Evolutionary conservation across 2,329 filamentous ascomycete species (phyloP), one percentile per base, ranked within the genome.

Genomic region (Waltergamsia citrina): DNA sequence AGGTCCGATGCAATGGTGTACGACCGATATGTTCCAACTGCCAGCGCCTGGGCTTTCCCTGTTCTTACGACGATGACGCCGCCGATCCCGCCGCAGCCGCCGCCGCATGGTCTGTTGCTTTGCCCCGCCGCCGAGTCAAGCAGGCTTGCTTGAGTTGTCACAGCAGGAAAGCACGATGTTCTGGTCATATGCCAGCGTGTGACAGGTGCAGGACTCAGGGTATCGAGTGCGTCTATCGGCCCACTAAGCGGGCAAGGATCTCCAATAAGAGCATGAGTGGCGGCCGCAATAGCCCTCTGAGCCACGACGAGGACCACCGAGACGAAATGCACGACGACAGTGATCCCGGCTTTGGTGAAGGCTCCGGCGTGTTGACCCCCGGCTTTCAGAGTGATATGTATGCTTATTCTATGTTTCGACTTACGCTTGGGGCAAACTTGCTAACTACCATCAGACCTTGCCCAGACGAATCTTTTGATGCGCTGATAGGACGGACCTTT

Each of bases 71-170:
- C 38, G 68, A 71, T 34, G 39, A 41, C 18, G 38, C 39, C 7
- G 15, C 27, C 19, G 36, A 38, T 20, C 36, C 32, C 10, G 36
- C 32, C 27, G 55, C 53, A 30, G 57, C 57, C 35, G 43, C 59
- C 20, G 58, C 60, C 10, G 48, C 59, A 29, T 60, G 65, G 43
- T 59, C 59, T 22, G 51, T 63, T 32, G 54, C 59, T n/a, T 47
- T 71, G 33, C 66, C 71, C 6, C 57, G 69, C 26, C 63, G 71
- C 24, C 67, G 71, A 16, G 71, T 73, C 28, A 63, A 70, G 29
- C 63, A 72, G 49, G 71, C 71, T 19, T 76, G 71, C 43, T 60
- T 68, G 45, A 71, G 64, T 45, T 76, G 71, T 49, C 71, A 76
- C 41, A 65, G 67, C 22, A 61, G 71, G 43, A 76, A 76, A 47